Evolutionary conservation across 2,329 filamentous ascomycete species (phyloP).

Genomic region (Talaromyces sp.): DNA sequence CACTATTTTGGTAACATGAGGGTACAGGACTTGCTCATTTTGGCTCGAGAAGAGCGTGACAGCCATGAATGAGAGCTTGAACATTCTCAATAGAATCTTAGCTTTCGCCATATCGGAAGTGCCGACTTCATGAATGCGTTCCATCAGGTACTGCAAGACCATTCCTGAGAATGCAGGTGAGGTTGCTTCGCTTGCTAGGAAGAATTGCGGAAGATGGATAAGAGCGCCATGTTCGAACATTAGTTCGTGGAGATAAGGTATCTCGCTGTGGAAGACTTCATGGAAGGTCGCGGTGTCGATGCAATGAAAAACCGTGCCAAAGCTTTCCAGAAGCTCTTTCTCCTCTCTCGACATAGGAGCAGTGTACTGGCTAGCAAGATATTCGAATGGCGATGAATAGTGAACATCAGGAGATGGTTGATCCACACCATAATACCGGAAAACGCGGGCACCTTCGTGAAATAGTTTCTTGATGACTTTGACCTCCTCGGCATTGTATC

Average conservation of each 20-base stretch:
- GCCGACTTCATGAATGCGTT: slow-evolving; percentile 89
- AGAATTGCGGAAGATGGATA: slow-evolving; percentile 94
- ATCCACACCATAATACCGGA: slow-evolving; percentile 93
- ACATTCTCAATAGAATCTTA: slow-evolving; percentile 85
- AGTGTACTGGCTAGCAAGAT: slow-evolving; percentile 93
- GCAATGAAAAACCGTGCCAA: slow-evolving; percentile 96
- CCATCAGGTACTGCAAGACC: slow-evolving; percentile 96
- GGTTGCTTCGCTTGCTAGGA: slow-evolving; percentile 96
- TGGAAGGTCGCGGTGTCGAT: slow-evolving; percentile 98
- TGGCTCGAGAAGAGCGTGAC: slow-evolving; percentile 92
- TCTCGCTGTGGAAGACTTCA: slow-evolving; percentile 96
- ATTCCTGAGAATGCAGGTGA: slow-evolving; percentile 97
- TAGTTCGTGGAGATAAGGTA: slow-evolving; percentile 93
- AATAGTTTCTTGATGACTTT: slow-evolving; percentile 96
- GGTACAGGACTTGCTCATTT: slow-evolving; percentile 91
- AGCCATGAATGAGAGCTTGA: slow-evolving; percentile 99
- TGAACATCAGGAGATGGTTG: slow-evolving; percentile 68
- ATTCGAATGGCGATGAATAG: slow-evolving; percentile 78
- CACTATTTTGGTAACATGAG: slow-evolving; percentile 95
- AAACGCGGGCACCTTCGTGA: slow-evolving; percentile 91
- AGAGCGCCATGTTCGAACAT: slow-evolving; percentile 95
- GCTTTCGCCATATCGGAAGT: slow-evolving; percentile 88
- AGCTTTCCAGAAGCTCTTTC: slow-evolving; percentile 94
- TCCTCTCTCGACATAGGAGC: slow-evolving; percentile 91
- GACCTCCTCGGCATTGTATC: slow-evolving; percentile 95